These are phyloP conservation scores for Anaeromyces robustus DNA, from an alignment of 192 early-diverging fungal species.

Conservation along the genomic window DNA sequence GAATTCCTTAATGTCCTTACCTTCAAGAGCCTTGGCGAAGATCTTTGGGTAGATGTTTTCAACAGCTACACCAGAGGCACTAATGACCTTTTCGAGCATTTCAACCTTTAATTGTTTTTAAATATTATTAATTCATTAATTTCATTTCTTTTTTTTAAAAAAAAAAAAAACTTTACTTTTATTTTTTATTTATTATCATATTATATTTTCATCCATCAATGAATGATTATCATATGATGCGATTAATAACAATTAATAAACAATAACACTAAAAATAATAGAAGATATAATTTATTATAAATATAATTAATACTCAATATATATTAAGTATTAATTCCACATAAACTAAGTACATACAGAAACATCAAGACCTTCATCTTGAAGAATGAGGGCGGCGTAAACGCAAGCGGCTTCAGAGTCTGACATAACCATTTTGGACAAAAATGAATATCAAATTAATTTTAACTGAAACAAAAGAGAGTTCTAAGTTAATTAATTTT, in stretches of 20 bases:
- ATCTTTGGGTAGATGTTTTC: slow-evolving; percentile 90
- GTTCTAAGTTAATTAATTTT: neutral
- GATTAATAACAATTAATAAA: too few relatives aligned
- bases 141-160: neutral
- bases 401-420: slow-evolving; percentile 74
- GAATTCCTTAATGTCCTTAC: slow-evolving; percentile 76
- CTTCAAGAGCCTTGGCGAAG: slow-evolving; percentile 96
- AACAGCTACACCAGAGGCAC: slow-evolving; percentile 76
- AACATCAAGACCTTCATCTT: slow-evolving; percentile 93
- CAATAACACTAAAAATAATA: neutral
- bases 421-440: slow-evolving; percentile 18
- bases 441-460: slow-evolving; percentile 14
- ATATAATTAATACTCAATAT: slow-evolving; percentile 10
- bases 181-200: neutral
- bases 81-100: slow-evolving; percentile 80
- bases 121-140: neutral
- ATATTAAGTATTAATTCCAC: neutral
- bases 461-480: neutral
- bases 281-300: neutral
- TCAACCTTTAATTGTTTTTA: slow-evolving; percentile 46
- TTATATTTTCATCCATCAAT: neutral
- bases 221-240: neutral
- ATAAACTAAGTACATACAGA: slow-evolving; percentile 49
- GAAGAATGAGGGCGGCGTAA: slow-evolving; percentile 95
- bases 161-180: too few relatives aligned